Base-by-base conservation (phyloP, 2,329 filamentous ascomycete genomes). In the Didymella lethalis region DNA sequence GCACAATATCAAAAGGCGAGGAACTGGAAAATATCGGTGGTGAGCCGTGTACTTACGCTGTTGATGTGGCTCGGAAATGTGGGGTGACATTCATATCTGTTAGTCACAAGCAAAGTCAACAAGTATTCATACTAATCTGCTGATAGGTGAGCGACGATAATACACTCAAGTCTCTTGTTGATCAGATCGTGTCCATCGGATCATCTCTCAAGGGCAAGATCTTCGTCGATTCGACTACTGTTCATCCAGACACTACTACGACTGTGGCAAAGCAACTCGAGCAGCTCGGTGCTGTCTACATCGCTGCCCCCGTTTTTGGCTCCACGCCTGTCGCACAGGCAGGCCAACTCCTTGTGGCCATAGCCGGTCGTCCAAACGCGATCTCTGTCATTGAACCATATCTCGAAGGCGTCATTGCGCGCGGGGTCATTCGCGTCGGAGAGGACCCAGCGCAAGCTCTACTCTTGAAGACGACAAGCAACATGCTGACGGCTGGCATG, bases 291-390 rank as follows among this genome's bases (percentile, higher is more conserved):
- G 79, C 74, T 2, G 52, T 58, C 3, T 83, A 83, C 47, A 67
- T 84, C 28, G 77, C 81, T 0, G 68, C 69, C 0, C 83, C 83
- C 0, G 83, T 85, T 0, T 85, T 85, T 56, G 83, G 83, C 7
- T 81, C 82, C 3, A 82, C 81, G 0, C 78, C 82, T 0, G 75
- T 82, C n/a, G 83, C 83, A 0, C 76, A 74, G 0, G 68, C 79
- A 16, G 82, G 81, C 0, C 73, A 79, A 40, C 71, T 84, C 1
- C 69, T 85, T n/a, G 79, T 82, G 53, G 77, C 81, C 0, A 59
- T 82, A 6, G 81, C 81, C 0, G 83, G 83, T 0, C 74, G 80
- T 0, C 47, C 68, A 0, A 57, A 62, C 5, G 78, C 79, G 1
- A 68, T 82, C 0, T 47, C 74, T 5, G 56, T 60, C 0, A 70